Evolutionary conservation across 805 yeast genomes (phyloP), one percentile per base, ranked within the genome.

Genomic region (Candida suzukii): DNA sequence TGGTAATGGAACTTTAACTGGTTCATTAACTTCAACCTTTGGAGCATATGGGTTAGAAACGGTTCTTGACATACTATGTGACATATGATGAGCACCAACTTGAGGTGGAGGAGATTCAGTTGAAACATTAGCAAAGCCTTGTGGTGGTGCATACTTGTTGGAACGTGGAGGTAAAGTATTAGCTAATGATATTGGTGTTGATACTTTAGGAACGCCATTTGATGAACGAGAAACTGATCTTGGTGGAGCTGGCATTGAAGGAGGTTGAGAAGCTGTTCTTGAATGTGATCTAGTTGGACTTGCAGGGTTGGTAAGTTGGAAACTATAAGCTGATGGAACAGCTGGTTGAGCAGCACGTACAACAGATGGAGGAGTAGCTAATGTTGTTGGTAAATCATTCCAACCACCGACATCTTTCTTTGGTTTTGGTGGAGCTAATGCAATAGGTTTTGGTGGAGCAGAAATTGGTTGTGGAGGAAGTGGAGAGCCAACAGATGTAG

Each of bases 341-440:
- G 57, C 50, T 38, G 51, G 54, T n/a, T 59, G 40, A 28, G 43
- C 37, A 19, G 29, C 48, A 18, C 47, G 45, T 25, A 47, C 16
- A 11, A 18, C 12, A 18, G 33, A 26, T 36, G 51, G 54, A 38
- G 52, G 48, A 9, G 53, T 22, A 27, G 58, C 52, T 43, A 63
- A 37, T 24, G 70, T 62, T 11, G 74, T 69, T 38, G 88, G 87
- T 45, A 81, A 62, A 53, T 80, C 86, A 51, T 80, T 80, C 87
- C 88, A 80, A 3, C 86, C 87, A 30, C 80, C 85, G 30, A 74
- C 74, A 34, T 76, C 76, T 41, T 60, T 61, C 42, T 69, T 72
- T 44, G 48, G 50, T 19, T 48, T 48, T 19, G 57, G 56, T 10
- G 49, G 51, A 17, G 38, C 27, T 40, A 49, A 33, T n/a, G 9